Conservation (phyloP, 495 filamentous ascomycete genomes). For the Hyaloscypha finlandica region DNA sequence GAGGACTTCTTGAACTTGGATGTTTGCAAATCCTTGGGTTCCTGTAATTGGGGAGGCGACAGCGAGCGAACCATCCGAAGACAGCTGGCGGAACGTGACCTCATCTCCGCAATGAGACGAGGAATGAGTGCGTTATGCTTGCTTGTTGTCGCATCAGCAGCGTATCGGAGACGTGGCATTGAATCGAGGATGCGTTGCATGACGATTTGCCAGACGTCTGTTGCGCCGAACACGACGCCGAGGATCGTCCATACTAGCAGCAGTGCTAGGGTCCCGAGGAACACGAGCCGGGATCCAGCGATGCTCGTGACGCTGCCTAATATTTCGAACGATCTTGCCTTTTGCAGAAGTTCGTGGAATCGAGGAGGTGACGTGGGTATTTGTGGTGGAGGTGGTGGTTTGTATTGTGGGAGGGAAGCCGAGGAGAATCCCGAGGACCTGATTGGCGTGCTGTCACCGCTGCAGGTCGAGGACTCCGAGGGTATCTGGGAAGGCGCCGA, state of each 20-base stretch:
- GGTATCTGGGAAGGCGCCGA: neutral
- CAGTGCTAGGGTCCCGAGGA: neutral
- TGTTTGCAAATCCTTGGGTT: neutral
- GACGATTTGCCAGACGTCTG: slow-evolving; percentile 8
- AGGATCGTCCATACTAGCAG: slow-evolving; percentile 1
- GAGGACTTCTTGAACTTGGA: neutral
- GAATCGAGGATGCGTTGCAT: slow-evolving; percentile 2
- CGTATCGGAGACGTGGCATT: slow-evolving; percentile 3
- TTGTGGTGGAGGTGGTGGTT: neutral
- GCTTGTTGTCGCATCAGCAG: slow-evolving; percentile 2
- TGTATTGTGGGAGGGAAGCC: neutral
- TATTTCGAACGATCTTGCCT: neutral
- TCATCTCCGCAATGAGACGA: slow-evolving; percentile 1
- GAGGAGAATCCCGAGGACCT: neutral
- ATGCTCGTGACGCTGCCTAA: neutral
- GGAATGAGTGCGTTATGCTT: neutral
- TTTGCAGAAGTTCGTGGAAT: neutral
- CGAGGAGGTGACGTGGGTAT: neutral
- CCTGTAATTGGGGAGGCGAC: neutral
- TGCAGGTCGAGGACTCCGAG: neutral
- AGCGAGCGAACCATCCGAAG: neutral
- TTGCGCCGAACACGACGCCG: slow-evolving; percentile 5
- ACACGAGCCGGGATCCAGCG: neutral
- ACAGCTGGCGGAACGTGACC: slow-evolving; percentile 1
- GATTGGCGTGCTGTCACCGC: neutral